phyloP scores from a whole-genome alignment of 345 rosid genomes.

The Abelmoschus esculentus region DNA sequence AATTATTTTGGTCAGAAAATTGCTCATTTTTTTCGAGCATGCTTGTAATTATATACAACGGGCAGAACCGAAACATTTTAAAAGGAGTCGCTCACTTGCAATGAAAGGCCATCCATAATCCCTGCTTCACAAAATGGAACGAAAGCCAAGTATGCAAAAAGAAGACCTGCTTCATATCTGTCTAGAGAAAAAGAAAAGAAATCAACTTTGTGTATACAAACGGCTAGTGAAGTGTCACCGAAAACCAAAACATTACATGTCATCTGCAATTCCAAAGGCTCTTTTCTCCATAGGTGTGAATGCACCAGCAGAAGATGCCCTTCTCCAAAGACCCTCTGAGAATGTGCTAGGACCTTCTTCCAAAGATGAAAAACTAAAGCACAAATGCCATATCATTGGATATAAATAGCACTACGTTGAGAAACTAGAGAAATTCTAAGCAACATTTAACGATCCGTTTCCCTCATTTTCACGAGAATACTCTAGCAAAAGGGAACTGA shows the following conservation, averaged over 20 bases:
- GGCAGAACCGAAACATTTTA: not conserved
- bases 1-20: conserved; percentile 8
- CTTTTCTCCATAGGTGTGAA: conserved; percentile 65
- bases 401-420: not conserved
- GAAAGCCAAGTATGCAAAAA: conserved; percentile 87
- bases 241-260: conserved; percentile 44
- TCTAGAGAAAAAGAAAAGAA: conserved; percentile 18
- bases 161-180: conserved; percentile 94
- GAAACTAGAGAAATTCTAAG: not conserved
- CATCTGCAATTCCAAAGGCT: conserved; percentile 92
- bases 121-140: conserved; percentile 92
- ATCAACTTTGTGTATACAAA: not conserved
- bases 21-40: not conserved
- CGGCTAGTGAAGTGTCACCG: not conserved
- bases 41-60: not conserved
- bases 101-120: conserved; percentile 69
- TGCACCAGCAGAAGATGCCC: conserved; percentile 80
- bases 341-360: conserved; percentile 50
- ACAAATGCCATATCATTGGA: conserved; percentile 14
- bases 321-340: conserved; percentile 82
- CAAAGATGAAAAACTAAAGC: conserved; percentile 36
- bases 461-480: not conserved
- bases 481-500: not conserved
- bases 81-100: conserved; percentile 47
- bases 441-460: not conserved